Conservation (phyloP, 371 early-diverging fungal species). For the Rhizopus delemar region DNA sequence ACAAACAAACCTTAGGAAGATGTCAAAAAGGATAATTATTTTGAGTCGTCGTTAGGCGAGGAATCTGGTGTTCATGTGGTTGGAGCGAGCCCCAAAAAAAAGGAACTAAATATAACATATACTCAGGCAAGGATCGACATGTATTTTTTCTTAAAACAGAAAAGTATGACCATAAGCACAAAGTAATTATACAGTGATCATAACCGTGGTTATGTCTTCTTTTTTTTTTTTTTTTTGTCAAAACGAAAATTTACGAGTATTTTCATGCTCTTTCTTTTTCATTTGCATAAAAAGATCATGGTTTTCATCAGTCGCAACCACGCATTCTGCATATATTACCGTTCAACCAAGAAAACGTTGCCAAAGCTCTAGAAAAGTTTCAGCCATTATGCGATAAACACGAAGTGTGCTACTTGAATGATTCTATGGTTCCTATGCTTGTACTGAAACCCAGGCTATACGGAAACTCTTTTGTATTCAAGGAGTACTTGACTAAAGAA, state of each 20-base stretch:
- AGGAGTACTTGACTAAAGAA: conserved; percentile 19
- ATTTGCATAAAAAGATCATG: conserved; percentile 2
- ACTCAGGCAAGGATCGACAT: conserved; percentile 6
- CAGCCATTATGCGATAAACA: conserved; percentile 11
- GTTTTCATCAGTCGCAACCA: conserved; percentile 12
- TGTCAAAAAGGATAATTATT: conserved; percentile 6
- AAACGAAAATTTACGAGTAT: no score
- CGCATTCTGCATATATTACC: conserved; percentile 5
- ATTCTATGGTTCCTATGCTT: conserved; percentile 1
- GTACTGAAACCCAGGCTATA: conserved; percentile 19
- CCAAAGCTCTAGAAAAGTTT: conserved; percentile 11
- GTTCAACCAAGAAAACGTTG: conserved; percentile 10
- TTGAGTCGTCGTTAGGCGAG: conserved; percentile 1
- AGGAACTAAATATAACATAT: conserved; percentile 1
- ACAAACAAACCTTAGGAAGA: conserved; percentile 5
- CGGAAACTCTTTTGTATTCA: conserved; percentile 19
- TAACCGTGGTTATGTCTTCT: not conserved
- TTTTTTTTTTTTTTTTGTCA: no score
- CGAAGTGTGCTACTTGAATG: conserved; percentile 10
- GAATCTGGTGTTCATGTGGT: conserved; percentile 2
- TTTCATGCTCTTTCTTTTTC: no score
- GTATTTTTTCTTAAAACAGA: conserved; percentile 7
- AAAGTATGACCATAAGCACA: conserved; percentile 9
- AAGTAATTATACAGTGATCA: conserved; percentile 4
- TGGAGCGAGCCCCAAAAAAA: conserved; percentile 5